Conservation (phyloP, 495 filamentous ascomycete genomes). For the Xylaria venustula region DNA sequence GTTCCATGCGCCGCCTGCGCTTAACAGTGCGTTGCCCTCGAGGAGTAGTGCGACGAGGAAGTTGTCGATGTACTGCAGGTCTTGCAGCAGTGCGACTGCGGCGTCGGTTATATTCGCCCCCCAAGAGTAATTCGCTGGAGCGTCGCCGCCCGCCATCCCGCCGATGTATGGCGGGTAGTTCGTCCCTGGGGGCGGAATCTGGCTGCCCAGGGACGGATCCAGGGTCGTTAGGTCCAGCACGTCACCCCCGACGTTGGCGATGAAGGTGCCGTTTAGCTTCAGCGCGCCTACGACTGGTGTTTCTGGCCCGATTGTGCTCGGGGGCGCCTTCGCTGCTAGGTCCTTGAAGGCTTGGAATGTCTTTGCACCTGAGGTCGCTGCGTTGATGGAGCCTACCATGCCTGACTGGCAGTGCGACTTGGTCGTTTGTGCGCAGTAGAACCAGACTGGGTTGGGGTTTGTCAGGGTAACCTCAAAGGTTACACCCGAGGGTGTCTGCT, state of each 20-base stretch:
- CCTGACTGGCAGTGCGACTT: conserved; percentile 44
- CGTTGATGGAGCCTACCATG: conserved; percentile 46
- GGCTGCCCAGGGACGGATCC: conserved; percentile 15
- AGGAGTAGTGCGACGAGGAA: conserved; percentile 32
- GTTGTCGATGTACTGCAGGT: conserved; percentile 34
- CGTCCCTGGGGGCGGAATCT: conserved; percentile 22
- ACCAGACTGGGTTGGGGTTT: conserved; percentile 55
- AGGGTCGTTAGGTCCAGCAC: conserved; percentile 24
- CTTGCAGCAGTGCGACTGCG: conserved; percentile 24
- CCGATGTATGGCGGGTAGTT: conserved; percentile 23
- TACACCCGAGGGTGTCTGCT: conserved; percentile 28
- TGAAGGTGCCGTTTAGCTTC: conserved; percentile 33
- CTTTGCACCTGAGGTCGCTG: conserved; percentile 28
- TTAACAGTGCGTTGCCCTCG: conserved; percentile 25
- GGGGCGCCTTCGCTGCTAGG: conserved; percentile 34
- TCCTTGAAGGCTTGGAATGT: conserved; percentile 39
- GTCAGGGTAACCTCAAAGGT: conserved; percentile 45
- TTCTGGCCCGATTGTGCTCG: conserved; percentile 36
- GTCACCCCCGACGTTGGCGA: conserved; percentile 24
- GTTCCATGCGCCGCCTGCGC: conserved; percentile 34
- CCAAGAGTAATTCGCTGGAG: conserved; percentile 38
- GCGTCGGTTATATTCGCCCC: conserved; percentile 24
- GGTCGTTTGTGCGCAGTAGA: conserved; percentile 54
- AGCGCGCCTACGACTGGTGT: conserved; percentile 37
- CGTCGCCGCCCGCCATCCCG: conserved; percentile 37